Conservation (phyloP, 1,284 basidiomycete species). For the Apiotrichum porosum region DNA sequence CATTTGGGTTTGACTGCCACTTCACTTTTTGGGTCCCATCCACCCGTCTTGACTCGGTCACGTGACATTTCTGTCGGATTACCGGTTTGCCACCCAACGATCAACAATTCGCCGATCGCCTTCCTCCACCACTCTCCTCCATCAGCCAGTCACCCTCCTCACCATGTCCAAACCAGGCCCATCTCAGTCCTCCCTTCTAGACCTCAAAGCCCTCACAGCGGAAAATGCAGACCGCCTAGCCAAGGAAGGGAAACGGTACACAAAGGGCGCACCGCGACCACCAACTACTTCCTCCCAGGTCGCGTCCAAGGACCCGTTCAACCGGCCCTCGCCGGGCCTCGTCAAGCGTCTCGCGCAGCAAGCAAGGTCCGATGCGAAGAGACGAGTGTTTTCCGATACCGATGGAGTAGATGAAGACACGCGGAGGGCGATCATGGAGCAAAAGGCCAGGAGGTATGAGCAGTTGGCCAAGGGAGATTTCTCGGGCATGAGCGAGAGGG, state of each 20-base stretch:
- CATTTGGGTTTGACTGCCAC: too few species aligned
- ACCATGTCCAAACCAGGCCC: conserved; percentile 5
- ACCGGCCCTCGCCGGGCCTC: conserved; percentile 43
- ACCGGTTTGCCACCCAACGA: too few species aligned
- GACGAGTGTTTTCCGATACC: conserved; percentile 30
- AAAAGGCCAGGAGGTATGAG: conserved; percentile 78
- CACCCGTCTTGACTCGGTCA: too few species aligned
- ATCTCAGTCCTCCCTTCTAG: conserved; percentile 40
- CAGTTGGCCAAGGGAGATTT: conserved; percentile 73
- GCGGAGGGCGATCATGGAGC: conserved; percentile 54
- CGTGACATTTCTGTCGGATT: too few species aligned
- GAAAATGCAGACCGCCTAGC: conserved; percentile 45
- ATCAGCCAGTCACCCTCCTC: too few species aligned
- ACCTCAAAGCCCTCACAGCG: conserved; percentile 46
- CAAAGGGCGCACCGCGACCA: too few species aligned
- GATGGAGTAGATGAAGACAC: conserved; percentile 39
- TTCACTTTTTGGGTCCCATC: too few species aligned
- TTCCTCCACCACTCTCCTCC: too few species aligned
- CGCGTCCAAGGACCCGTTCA: conserved; percentile 40
- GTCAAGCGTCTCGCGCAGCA: conserved; percentile 44
- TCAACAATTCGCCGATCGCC: too few species aligned
- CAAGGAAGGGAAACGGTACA: conserved; percentile 43
- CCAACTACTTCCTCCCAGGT: too few species aligned
- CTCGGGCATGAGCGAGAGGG: conserved; percentile 69
- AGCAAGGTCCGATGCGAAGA: conserved; percentile 40